Percentiles rank a stretch among this genome's conserved stretches.
Conservation (phyloP, 768 basidiomycete genomes). For the Russula brevipes region DNA sequence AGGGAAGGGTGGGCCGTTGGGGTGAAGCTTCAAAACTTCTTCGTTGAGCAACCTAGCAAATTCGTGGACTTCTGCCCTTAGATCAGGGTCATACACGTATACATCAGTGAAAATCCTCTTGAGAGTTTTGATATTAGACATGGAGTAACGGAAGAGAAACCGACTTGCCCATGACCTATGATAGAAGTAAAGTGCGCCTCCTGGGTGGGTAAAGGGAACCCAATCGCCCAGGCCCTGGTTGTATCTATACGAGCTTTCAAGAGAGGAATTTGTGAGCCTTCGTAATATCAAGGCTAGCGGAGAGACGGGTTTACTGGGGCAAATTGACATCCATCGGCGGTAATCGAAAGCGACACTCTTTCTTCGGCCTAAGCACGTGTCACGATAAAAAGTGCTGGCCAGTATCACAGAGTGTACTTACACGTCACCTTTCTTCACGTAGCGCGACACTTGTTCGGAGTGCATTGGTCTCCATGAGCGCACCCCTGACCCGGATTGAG, state of each 20-base stretch:
- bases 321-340: background rate
- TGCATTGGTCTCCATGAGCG: constrained; percentile 1
- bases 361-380: background rate
- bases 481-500: background rate
- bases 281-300: background rate
- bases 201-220: background rate
- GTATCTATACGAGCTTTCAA: background rate
- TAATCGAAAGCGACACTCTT: background rate
- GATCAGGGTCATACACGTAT: constrained; percentile 8
- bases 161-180: background rate
- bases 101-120: constrained; percentile 19
- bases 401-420: background rate
- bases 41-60: background rate
- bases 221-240: background rate
- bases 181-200: constrained; percentile 16
- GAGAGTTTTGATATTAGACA: background rate
- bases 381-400: background rate
- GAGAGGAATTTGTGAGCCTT: background rate
- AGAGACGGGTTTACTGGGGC: constrained; percentile 3
- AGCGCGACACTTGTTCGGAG: constrained; percentile 14
- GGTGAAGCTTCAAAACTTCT: background rate
- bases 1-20: background rate
- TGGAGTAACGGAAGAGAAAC: too few relatives aligned
- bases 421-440: constrained; percentile 13
- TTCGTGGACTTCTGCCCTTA: constrained; percentile 1